Base-by-base conservation (phyloP, 148 eudicot species). In the Diospyros lotus region DNA sequence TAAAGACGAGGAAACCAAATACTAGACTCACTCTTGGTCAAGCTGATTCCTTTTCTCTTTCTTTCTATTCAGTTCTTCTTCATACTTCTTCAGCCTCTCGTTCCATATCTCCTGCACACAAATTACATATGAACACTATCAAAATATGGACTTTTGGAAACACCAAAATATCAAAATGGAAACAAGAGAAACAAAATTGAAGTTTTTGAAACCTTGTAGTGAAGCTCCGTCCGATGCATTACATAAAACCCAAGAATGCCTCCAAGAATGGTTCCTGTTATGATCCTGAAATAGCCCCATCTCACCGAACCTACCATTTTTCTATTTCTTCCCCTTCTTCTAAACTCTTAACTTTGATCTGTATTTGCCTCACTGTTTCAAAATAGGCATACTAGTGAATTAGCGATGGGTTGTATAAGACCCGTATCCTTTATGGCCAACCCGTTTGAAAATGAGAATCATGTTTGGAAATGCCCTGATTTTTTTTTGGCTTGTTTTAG, bases 271-370 rank as follows among this genome's bases (percentile, higher is more conserved):
- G 90, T 85, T 11, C 88, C 90, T 39, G 69, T 64, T 54, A 87
- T 87, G 51, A 87, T 87, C 50, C 87, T 86, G 41, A 78, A 58
- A 42, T 84, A 84, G 13, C 84, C 90, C 88, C 90, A 87, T 76
- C 77, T 75, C 64, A 45, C 73, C 42, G 88, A 87, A 40, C 6
- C 41, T 50, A 55, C 45, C 62, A 54, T 70, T 55, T 5, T 69
- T 60, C 40, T 9, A 3, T 42, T 66, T 38, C 56, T 53, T 10
- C 4, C 60, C 0, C 60, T 10, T 3, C 3, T 6, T 4, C 17
- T 4, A 56, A 56, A 56, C 9, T n/a, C 11, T 28, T 28, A 28
- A 28, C 28, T 28, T 28, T 28, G 28, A 28, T 28, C 0, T 28
- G 28, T 28, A 28, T 28, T 28, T 28, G 28, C 28, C 28, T 28